Percentiles rank a stretch among this genome's conserved stretches.
Evolutionary conservation across 2,329 filamentous ascomycete genomes (phyloP).

Genomic region (Phialophora tarda): DNA sequence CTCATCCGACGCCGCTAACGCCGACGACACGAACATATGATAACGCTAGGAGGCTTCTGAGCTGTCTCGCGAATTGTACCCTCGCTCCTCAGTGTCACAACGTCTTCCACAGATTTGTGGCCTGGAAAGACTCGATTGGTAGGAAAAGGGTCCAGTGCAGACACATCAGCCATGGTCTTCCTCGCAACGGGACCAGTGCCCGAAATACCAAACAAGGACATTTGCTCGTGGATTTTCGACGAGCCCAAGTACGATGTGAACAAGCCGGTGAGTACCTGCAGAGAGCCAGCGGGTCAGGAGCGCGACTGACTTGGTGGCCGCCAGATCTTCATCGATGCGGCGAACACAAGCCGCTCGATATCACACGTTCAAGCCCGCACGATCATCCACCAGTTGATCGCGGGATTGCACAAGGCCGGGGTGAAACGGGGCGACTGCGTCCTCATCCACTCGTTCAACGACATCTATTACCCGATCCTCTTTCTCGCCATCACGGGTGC

Average conservation of each 20-base stretch:
- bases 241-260: constrained; percentile 56
- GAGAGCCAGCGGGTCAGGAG: not conserved
- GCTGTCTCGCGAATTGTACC: not conserved
- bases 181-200: constrained; percentile 38
- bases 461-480: constrained; percentile 47
- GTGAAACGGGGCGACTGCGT: constrained; percentile 58
- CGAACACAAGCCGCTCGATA: constrained; percentile 48
- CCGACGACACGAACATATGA: not conserved
- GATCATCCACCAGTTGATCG: constrained; percentile 56
- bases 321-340: constrained; percentile 55
- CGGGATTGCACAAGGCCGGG: constrained; percentile 50
- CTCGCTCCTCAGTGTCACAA: not conserved
- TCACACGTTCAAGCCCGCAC: constrained; percentile 25
- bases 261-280: constrained; percentile 48
- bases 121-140: not conserved
- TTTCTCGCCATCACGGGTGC: constrained; percentile 53
- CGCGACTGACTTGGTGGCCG: not conserved
- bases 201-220: constrained; percentile 53
- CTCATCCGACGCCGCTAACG: too few relatives aligned
- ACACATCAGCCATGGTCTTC: constrained; percentile 12
- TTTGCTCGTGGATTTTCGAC: constrained; percentile 63
- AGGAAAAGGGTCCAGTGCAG: too few relatives aligned
- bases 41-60: not conserved
- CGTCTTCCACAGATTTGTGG: too few relatives aligned
- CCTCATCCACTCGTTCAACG: constrained; percentile 62